A percentile compares a stretch with the other conserved stretches of the same genome.
phyloP scores from a whole-genome alignment of 345 rosid species.

The Lepidium aucheri region DNA sequence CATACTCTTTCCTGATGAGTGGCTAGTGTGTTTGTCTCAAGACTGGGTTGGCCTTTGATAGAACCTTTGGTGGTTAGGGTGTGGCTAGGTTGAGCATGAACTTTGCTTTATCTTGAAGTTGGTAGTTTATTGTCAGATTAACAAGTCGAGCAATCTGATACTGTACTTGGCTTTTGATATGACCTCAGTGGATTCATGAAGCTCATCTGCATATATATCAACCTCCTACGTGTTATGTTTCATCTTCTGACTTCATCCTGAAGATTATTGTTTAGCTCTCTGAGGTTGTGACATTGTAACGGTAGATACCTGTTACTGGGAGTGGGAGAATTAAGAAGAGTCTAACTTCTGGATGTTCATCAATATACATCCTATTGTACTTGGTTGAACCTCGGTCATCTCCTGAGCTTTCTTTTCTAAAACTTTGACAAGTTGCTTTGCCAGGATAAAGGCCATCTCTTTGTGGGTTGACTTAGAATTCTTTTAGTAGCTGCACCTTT shows the following conservation, averaged over 20 bases:
- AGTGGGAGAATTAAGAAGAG: neutral
- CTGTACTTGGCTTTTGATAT: neutral
- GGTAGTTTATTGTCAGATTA: neutral
- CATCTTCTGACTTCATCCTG: neutral
- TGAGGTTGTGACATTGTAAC: neutral
- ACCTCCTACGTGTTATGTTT: slow-evolving; percentile 3
- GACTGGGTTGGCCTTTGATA: neutral
- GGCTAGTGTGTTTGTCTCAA: slow-evolving; percentile 2
- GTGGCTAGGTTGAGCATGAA: neutral
- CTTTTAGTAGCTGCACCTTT: neutral
- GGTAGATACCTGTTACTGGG: neutral
- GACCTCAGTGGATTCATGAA: neutral
- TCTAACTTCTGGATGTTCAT: neutral
- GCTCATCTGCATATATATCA: neutral
- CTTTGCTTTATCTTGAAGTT: slow-evolving; percentile 1
- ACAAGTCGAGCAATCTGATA: neutral
- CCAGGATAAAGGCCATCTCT: neutral
- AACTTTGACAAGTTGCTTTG: neutral
- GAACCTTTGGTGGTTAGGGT: neutral
- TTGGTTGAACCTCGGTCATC: neutral
- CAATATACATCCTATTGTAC: neutral
- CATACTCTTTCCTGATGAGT: neutral
- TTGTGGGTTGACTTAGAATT: neutral
- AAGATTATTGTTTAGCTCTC: slow-evolving; percentile 4
- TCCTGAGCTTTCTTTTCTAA: neutral